Evolutionary conservation across 75 land plant species (phyloP).

Genomic region (Larix kaempferi): DNA sequence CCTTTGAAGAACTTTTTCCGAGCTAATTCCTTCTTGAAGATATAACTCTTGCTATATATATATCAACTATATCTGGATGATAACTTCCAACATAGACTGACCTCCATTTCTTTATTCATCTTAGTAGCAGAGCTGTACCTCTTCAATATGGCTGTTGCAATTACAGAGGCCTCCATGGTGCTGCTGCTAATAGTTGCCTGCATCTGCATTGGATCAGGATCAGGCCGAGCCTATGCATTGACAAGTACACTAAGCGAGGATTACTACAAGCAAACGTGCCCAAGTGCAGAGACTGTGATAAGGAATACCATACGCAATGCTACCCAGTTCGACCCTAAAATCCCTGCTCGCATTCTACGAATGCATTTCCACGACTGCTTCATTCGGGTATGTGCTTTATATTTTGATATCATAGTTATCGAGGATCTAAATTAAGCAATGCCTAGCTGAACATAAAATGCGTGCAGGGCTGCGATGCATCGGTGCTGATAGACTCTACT

Average conservation of each 20-base stretch:
- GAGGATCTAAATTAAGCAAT: no score
- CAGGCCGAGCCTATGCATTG: neutral
- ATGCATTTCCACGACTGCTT: conserved; percentile 59
- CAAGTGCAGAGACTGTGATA: conserved; percentile 27
- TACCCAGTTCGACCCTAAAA: conserved; percentile 26
- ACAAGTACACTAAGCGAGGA: conserved; percentile 11
- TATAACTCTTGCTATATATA: neutral
- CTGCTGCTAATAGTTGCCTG: no score
- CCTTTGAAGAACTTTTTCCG: no score
- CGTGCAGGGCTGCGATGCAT: conserved; percentile 54
- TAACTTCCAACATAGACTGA: no score
- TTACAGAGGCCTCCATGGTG: no score
- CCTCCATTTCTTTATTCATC: no score
- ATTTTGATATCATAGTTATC: no score
- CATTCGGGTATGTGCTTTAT: conserved; percentile 23
- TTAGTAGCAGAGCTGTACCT: no score
- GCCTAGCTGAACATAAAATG: no score
- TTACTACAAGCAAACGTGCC: conserved; percentile 38
- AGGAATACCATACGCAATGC: conserved; percentile 26
- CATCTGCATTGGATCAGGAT: no score
- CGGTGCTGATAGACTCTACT: conserved; percentile 37
- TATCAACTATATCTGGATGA: neutral
- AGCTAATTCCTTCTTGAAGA: no score
- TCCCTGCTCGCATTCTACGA: conserved; percentile 42
- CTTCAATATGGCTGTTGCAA: no score